Evolutionary conservation across 352 stramenopile genomes (phyloP), one percentile per base, ranked within the genome.

Genomic region (Phytophthora europaea): DNA sequence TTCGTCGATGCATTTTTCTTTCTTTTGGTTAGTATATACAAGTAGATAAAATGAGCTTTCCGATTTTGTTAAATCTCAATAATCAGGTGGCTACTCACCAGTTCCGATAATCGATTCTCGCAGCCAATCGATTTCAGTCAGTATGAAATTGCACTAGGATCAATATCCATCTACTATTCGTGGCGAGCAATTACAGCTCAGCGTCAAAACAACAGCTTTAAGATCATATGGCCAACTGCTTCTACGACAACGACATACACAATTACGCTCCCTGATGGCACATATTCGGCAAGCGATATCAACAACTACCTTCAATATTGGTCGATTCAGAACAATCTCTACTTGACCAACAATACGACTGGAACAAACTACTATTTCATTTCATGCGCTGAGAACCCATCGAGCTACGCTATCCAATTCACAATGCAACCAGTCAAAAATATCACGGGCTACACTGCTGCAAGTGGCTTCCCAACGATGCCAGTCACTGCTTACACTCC

Each of bases 1-100:
- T 51, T 51, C 45, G 45, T 51, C 45, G 45, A 51, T 51, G 45
- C n/a, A n/a, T n/a, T n/a, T n/a, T n/a, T n/a, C n/a, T n/a, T n/a
- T n/a, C n/a, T n/a, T n/a, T n/a, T n/a, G n/a, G n/a, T n/a, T n/a
- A n/a, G n/a, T n/a, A n/a, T n/a, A n/a, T n/a, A n/a, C n/a, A n/a
- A n/a, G n/a, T n/a, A n/a, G n/a, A n/a, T n/a, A n/a, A n/a, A n/a
- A n/a, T n/a, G n/a, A n/a, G n/a, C n/a, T n/a, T n/a, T n/a, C n/a
- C n/a, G 2, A 51, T 51, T 23, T 18, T 45, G 38, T 45, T 45
- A 45, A 45, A 45, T 45, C 38, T 45, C 15, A 51, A 51, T 8
- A 51, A 51, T 6, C 45, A 51, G 15, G 45, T 51, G 16, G 45
- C 45, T 51, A 51, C 6, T 51, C 45, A 51, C 18, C 45, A 51